phyloP scores from a whole-genome alignment of 2,329 filamentous ascomycete genomes.

The Ascochyta viciae-villosae region DNA sequence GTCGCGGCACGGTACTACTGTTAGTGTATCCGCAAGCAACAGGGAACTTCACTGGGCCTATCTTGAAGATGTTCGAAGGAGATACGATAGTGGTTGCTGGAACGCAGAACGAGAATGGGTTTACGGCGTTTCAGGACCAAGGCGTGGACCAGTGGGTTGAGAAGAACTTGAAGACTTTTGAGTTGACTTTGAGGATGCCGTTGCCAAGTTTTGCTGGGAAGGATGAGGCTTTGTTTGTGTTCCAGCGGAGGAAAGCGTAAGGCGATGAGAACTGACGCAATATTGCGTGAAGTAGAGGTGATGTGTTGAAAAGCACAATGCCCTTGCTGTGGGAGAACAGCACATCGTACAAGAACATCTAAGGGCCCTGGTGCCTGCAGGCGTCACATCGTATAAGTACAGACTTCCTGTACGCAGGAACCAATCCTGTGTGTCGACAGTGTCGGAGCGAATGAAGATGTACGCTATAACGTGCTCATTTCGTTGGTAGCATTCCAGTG shows the following conservation, averaged over 20 bases:
- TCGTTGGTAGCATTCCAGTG: background rate
- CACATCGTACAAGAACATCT: background rate
- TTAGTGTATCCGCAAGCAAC: slow-evolving; percentile 77
- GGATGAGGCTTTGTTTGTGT: slow-evolving; percentile 77
- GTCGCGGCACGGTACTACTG: slow-evolving; percentile 66
- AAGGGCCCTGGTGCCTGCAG: background rate
- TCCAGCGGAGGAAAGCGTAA: slow-evolving; percentile 48
- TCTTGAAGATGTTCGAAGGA: slow-evolving; percentile 68
- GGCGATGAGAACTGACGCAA: background rate
- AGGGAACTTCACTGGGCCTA: slow-evolving; percentile 67
- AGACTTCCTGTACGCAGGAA: background rate
- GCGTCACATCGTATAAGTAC: background rate
- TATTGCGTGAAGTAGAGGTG: background rate
- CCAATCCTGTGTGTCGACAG: background rate
- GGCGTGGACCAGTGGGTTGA: slow-evolving; percentile 73
- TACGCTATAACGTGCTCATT: background rate
- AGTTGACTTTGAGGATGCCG: slow-evolving; percentile 68
- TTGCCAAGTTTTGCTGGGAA: slow-evolving; percentile 79
- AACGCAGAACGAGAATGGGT: slow-evolving; percentile 77
- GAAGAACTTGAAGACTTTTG: slow-evolving; percentile 64
- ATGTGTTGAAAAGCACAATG: background rate
- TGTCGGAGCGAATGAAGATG: background rate
- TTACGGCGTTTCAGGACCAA: slow-evolving; percentile 70
- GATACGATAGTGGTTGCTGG: slow-evolving; percentile 74
- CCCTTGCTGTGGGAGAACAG: background rate